phyloP scores from a whole-genome alignment of 495 filamentous ascomycete species.

The Aspergillus bertholletiae region DNA sequence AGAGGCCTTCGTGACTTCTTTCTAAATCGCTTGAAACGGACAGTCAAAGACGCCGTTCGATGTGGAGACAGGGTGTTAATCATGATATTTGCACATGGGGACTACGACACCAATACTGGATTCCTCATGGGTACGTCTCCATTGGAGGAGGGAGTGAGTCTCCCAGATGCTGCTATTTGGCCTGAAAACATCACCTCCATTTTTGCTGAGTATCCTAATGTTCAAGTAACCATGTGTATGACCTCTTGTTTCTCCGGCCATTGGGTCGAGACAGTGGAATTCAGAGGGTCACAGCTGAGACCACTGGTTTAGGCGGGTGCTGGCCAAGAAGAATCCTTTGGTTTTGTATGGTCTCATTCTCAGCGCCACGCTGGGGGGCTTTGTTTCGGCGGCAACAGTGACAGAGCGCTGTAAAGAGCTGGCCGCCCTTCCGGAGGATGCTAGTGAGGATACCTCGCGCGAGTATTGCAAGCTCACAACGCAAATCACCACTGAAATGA shows the following conservation, averaged over 20 bases:
- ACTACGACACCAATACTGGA: slow-evolving; percentile 6
- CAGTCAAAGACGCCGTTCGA: slow-evolving; percentile 1
- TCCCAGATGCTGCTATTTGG: not conserved
- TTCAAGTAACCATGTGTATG: slow-evolving; percentile 11
- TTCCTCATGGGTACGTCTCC: no score
- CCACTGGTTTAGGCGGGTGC: slow-evolving; percentile 9
- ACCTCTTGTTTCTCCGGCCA: slow-evolving; percentile 17
- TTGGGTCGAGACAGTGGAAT: slow-evolving; percentile 14
- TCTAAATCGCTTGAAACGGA: not conserved
- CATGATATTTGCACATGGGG: slow-evolving; percentile 12
- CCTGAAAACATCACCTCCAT: not conserved
- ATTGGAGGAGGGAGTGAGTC: not conserved
- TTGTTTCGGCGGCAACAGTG: slow-evolving; percentile 5
- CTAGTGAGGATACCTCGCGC: slow-evolving; percentile 5
- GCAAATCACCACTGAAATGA: slow-evolving; percentile 1
- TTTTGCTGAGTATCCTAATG: slow-evolving; percentile 1
- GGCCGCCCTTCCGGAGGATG: not conserved
- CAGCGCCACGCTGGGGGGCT: slow-evolving; percentile 14
- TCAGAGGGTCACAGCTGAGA: not conserved
- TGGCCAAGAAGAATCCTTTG: slow-evolving; percentile 11
- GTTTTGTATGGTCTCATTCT: slow-evolving; percentile 16
- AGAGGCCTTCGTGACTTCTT: slow-evolving; percentile 3
- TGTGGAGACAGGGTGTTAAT: slow-evolving; percentile 6
- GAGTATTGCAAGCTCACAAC: slow-evolving; percentile 7
- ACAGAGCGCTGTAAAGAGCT: slow-evolving; percentile 8